Evolutionary conservation across 2,329 filamentous ascomycete genomes (phyloP).

Genomic region (Canariomyces notabilis): DNA sequence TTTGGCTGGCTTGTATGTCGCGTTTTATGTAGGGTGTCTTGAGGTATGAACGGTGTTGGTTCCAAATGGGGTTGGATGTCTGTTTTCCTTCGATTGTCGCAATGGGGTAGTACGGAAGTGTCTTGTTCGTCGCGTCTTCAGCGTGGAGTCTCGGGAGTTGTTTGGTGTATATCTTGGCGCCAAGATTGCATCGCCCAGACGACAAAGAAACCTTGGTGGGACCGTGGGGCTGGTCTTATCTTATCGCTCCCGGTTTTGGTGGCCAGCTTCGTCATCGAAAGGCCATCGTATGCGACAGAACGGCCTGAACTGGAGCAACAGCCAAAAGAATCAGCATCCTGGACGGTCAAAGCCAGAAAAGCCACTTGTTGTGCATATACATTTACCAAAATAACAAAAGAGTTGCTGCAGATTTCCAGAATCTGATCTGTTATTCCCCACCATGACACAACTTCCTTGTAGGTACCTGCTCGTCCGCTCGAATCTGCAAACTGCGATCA

Average conservation of each 20-base stretch:
- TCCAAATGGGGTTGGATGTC: neutral
- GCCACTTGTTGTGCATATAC: neutral
- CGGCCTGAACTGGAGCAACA: constrained; percentile 21
- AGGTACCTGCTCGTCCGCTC: constrained; percentile 8
- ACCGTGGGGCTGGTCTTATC: constrained; percentile 21
- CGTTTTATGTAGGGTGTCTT: constrained; percentile 2
- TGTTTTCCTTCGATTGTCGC: no score
- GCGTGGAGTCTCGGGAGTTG: neutral
- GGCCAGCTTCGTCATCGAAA: constrained; percentile 24
- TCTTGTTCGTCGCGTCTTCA: neutral
- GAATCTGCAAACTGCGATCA: constrained; percentile 13
- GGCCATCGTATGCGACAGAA: constrained; percentile 18
- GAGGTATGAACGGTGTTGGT: neutral
- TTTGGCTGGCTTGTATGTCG: constrained; percentile 34
- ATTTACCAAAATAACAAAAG: neutral
- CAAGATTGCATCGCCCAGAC: constrained; percentile 20
- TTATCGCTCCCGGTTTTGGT: constrained; percentile 23
- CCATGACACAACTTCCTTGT: constrained; percentile 29
- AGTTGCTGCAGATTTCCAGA: neutral
- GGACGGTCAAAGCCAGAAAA: neutral
- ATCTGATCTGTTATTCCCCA: neutral
- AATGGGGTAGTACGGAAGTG: neutral
- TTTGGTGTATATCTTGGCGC: constrained; percentile 12
- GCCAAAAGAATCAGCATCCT: neutral
- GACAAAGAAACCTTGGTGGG: constrained; percentile 16